Percentiles rank a stretch among this genome's conserved stretches.
These are phyloP conservation scores for Sabuloglossum arenarium DNA, from an alignment of 495 filamentous ascomycete species.

Conservation along the genomic window DNA sequence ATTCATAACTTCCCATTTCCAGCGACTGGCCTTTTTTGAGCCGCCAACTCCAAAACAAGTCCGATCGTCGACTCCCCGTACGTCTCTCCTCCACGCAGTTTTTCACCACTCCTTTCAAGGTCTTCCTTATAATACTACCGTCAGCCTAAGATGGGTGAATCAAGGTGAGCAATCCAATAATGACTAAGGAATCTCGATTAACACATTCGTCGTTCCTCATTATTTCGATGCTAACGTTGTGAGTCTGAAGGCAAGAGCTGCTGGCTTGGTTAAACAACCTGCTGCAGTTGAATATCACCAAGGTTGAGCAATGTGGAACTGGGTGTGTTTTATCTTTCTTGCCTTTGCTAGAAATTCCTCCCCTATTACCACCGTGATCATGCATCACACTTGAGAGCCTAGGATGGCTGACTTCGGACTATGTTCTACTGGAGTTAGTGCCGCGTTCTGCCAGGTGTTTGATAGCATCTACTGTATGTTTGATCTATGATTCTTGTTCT, in stretches of 20 bases:
- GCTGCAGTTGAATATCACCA: conserved; percentile 90
- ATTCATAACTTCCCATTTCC: neutral
- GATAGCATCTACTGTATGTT: conserved; percentile 80
- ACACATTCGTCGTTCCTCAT: neutral
- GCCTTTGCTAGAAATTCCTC: neutral
- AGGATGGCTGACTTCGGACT: neutral
- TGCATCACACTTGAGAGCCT: neutral
- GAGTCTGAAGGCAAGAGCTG: conserved; percentile 62
- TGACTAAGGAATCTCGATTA: neutral
- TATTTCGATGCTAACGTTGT: neutral
- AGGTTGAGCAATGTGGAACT: conserved; percentile 96
- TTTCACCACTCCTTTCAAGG: neutral
- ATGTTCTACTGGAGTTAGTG: conserved; percentile 29
- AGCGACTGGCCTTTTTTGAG: neutral
- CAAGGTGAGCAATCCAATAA: neutral
- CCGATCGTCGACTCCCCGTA: neutral
- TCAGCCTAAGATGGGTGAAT: conserved; percentile 1
- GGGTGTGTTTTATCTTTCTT: conserved; percentile 43
- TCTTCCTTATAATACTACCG: neutral
- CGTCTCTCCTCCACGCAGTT: neutral
- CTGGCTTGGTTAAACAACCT: conserved; percentile 95
- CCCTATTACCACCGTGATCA: neutral
- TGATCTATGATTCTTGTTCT: neutral
- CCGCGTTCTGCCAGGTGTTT: conserved; percentile 89
- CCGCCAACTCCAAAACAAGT: neutral